Evolutionary conservation across 2,329 filamentous ascomycete genomes (phyloP).

Genomic region (Tricladium varicosporioides): DNA sequence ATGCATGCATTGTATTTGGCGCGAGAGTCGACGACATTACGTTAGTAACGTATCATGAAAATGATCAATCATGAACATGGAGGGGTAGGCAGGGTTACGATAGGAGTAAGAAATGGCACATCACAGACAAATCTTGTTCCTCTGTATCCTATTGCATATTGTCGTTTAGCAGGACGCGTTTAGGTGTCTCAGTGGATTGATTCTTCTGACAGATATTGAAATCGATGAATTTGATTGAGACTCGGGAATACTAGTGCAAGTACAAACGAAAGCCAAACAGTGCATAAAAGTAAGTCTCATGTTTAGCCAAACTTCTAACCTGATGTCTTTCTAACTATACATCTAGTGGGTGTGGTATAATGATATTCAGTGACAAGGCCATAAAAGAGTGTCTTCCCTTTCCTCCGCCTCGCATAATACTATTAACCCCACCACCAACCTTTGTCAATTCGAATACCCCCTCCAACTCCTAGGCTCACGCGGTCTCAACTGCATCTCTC

Average conservation of each 20-base stretch:
- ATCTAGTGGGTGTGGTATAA: too few relatives aligned
- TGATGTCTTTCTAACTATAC: too few relatives aligned
- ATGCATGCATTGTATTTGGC: too few relatives aligned
- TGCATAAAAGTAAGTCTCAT: too few relatives aligned
- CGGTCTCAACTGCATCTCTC: background rate
- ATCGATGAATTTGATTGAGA: background rate
- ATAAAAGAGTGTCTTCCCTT: too few relatives aligned
- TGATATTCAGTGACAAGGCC: too few relatives aligned
- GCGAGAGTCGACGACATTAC: too few relatives aligned
- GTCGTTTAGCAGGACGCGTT: slow-evolving; percentile 18
- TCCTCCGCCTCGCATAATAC: too few relatives aligned
- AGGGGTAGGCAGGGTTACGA: background rate
- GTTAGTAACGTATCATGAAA: slow-evolving; percentile 6
- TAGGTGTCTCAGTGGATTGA: slow-evolving; percentile 13
- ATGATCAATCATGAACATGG: background rate
- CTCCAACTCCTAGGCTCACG: too few relatives aligned
- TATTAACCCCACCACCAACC: too few relatives aligned
- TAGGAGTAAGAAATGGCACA: background rate
- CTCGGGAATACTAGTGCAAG: background rate
- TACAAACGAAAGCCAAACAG: background rate
- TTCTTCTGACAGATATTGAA: slow-evolving; percentile 1
- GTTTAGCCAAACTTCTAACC: too few relatives aligned
- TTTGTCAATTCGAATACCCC: too few relatives aligned
- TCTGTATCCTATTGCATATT: slow-evolving; percentile 19
- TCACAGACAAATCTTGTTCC: background rate